Percentiles rank a stretch among this genome's conserved stretches.
These are phyloP conservation scores for Jamesozyma piceae DNA, from an alignment of 805 yeast species.

Conservation along the genomic window DNA sequence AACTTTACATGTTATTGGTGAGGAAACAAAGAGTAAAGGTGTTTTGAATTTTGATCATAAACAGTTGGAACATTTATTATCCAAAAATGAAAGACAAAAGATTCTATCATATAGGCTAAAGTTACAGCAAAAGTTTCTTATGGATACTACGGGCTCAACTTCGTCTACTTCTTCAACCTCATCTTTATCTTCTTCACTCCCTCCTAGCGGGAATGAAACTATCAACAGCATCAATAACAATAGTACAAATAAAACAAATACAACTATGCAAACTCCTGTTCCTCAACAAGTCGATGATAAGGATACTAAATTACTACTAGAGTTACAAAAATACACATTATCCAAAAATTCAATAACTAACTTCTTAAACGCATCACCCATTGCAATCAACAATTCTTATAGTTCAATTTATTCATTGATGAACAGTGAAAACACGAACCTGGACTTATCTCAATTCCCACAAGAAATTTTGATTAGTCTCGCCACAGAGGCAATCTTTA, in stretches of 20 bases:
- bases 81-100: slow-evolving; percentile 18
- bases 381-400: slow-evolving; percentile 40
- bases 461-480: slow-evolving; percentile 49
- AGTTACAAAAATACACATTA: slow-evolving; percentile 24
- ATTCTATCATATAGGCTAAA: slow-evolving; percentile 6
- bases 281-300: not conserved
- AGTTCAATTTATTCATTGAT: slow-evolving; percentile 61
- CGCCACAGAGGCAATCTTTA: slow-evolving; percentile 60
- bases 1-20: slow-evolving; percentile 28
- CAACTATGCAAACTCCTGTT: slow-evolving; percentile 1
- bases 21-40: slow-evolving; percentile 30
- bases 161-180: not conserved
- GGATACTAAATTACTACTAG: not conserved
- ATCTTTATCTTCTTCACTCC: not conserved
- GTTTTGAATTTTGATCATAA: slow-evolving; percentile 21
- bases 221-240: not conserved
- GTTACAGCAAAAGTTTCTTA: slow-evolving; percentile 1
- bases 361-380: slow-evolving; percentile 29
- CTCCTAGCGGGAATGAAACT: not conserved
- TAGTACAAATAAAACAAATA: not conserved
- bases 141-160: not conserved
- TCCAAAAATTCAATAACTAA: slow-evolving; percentile 16
- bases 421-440: slow-evolving; percentile 49
- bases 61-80: slow-evolving; percentile 20
- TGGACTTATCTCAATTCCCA: slow-evolving; percentile 61